Evolutionary conservation across 352 stramenopile genomes (phyloP), one percentile per base, ranked within the genome.

Genomic region (Phytophthora podocarpi): DNA sequence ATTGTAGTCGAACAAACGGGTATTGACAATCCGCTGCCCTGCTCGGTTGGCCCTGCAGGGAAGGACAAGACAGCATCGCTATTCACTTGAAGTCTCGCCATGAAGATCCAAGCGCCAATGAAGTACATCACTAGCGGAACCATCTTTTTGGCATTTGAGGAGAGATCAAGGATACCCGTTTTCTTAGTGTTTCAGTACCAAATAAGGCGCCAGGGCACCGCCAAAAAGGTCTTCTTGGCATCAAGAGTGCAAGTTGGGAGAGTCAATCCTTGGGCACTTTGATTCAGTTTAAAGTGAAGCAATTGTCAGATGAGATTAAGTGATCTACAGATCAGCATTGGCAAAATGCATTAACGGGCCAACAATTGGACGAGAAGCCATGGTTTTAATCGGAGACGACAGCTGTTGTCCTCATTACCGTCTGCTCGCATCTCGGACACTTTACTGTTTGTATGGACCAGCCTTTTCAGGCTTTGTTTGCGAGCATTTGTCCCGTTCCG

Each of bases 41-140:
- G 45, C 18, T 23, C 13, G 0, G n/a, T 37, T 5, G 31, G 5
- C 15, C 16, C 15, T 34, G 52, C 20, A 5, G 60, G 45, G 16
- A 64, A 64, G 13, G 60, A 64, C 12, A 69, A 51, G 18, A 31
- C 27, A 16, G 60, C 60, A 11, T 32, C 23, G 18, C 42, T 28
- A 5, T 24, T n/a, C 15, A 62, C 42, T 9, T 30, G 1, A n/a
- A 36, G 11, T 30, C 15, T 46, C 7, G 21, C 13, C 6, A 23
- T n/a, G 18, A 53, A 45, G 28, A 26, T 4, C 48, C 27, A 48
- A 32, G 34, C 24, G 7, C 21, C 32, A 13, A 55, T 20, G 35
- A 27, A 26, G 28, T 18, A 41, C 24, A 51, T 18, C 5, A 59
- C 16, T 20, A 43, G 13, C 10, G 20, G 11, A 39, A 20, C 20